Evolutionary conservation across 108 stramenopile species (phyloP), one percentile per base, ranked within the genome.

Genomic region (Cylindrotheca fusiformis): DNA sequence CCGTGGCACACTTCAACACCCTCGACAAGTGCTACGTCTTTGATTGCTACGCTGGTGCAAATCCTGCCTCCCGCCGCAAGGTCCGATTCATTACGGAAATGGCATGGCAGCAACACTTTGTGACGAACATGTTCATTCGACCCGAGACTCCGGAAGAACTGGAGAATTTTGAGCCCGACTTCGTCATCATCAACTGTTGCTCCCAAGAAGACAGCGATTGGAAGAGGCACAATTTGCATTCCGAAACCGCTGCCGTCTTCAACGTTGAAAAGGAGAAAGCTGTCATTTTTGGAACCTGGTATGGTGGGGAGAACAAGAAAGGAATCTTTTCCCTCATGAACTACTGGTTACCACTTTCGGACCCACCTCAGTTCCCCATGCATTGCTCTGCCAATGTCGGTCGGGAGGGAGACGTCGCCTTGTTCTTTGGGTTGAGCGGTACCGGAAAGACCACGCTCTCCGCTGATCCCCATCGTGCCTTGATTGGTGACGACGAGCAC

Each of bases 241-340:
- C 79, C 32, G 98, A 98, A 32, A 96, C 96, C 41, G 96, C 95
- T 14, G 97, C 96, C 20, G 94, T 92, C 21, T 97, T 98, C 78
- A 96, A 98, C 75, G 67, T 97, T 26, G 98, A 98, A 75, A 82
- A 95, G 77, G 84, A 82, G 60, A 80, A 76, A 58, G 98, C 96
- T 18, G 85, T 97, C 64, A 96, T 98, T 58, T 93, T 94, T 52
- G 98, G 96, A 12, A 98, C 98, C 8, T 96, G 87, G 86, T 98
- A 98, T 66, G 98, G 98, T 27, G 98, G 96, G 50, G 98, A 98
- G 77, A 98, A 97, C 76, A 98, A 98, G 76, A 98, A 98, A 84
- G 98, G 98, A 6, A 95, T 97, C 65, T 98, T 98, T 62, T 91
- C 94, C n/a, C 67, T 98, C 58, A 97, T 98, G 96, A 97, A 98